Base-by-base conservation (phyloP, 441 rosid genomes). In the Populus hybrid region DNA sequence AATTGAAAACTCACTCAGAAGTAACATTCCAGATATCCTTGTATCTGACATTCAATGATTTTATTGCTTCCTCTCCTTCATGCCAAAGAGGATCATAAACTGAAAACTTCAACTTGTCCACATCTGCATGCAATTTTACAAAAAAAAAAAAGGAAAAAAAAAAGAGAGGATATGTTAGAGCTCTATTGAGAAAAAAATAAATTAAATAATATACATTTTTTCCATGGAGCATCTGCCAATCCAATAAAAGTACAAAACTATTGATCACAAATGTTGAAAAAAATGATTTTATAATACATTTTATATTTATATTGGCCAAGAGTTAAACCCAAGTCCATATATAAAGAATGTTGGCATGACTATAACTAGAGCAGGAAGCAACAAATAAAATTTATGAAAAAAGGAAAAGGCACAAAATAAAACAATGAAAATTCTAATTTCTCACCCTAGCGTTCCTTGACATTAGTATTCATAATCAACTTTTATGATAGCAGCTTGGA, bases 51-150 rank as follows among this genome's bases (percentile, higher is more conserved):
- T 86, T 83, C 82, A 90, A 74, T 67, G 81, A 86, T 85, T 83
- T 84, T 83, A 92, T 89, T 79, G 83, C 87, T 79, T 83, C 86
- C 81, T 84, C 80, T 85, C 71, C 82, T 80, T 83, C 74, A 73
- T 76, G 79, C 94, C 94, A 92, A 38, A 34, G 23, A 67, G 83
- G 88, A 79, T 85, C 89, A 88, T 76, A 83, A 76, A 88, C 87
- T 14, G 86, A 78, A 84, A 90, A 86, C 71, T 74, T 86, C 80
- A 90, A 80, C 75, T 71, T 79, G 70, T 84, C 88, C 80, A 83
- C 76, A 40, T 84, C 93, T 92, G 90, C 81, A 19, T 28, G 35
- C 36, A 61, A 5, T 61, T 19, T 42, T 10, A 7, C 11, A 9
- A 9, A 40, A 40, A 40, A 10, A 40, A 9, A 40, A 28, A 28